phyloP scores from a whole-genome alignment of 2,329 filamentous ascomycete genomes.

The Stylonectria norvegica region DNA sequence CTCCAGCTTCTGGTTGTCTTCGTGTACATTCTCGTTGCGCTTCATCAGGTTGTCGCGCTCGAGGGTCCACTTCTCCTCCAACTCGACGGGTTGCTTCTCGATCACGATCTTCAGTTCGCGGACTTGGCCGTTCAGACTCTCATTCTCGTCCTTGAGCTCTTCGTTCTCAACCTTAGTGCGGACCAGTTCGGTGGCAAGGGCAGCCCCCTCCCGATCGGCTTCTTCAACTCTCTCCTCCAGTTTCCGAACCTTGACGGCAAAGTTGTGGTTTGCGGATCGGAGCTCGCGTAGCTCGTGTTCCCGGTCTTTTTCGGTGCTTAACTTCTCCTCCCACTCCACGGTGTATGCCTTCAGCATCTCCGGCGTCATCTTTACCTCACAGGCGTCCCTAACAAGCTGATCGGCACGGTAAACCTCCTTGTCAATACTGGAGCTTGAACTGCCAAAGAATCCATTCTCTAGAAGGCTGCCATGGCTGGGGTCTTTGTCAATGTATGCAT shows the following conservation, averaged over 20 bases:
- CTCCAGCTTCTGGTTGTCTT: constrained; percentile 84
- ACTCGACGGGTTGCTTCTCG: constrained; percentile 82
- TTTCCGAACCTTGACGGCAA: constrained; percentile 73
- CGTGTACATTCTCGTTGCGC: constrained; percentile 87
- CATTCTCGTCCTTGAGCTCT: constrained; percentile 82
- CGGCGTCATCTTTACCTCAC: constrained; percentile 78
- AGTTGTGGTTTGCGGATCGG: constrained; percentile 60
- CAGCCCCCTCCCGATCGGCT: constrained; percentile 85
- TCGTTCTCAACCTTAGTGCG: constrained; percentile 92
- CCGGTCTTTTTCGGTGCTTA: constrained; percentile 73
- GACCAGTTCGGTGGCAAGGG: constrained; percentile 86
- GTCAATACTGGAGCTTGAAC: constrained; percentile 80
- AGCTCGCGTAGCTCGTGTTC: constrained; percentile 78
- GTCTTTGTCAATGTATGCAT: constrained; percentile 93
- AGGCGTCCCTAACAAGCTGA: constrained; percentile 88
- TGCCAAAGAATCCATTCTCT: constrained; percentile 96
- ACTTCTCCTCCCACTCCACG: constrained; percentile 88
- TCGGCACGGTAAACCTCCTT: constrained; percentile 96
- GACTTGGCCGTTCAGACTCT: constrained; percentile 80
- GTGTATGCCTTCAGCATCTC: constrained; percentile 79
- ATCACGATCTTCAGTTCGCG: constrained; percentile 81
- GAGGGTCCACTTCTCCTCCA: constrained; percentile 74
- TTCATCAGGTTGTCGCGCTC: constrained; percentile 93
- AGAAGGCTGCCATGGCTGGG: constrained; percentile 90
- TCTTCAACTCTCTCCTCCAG: constrained; percentile 86